Evolutionary conservation across 768 basidiomycete genomes (phyloP).

Genomic region (Thelephora aurantiotincta): DNA sequence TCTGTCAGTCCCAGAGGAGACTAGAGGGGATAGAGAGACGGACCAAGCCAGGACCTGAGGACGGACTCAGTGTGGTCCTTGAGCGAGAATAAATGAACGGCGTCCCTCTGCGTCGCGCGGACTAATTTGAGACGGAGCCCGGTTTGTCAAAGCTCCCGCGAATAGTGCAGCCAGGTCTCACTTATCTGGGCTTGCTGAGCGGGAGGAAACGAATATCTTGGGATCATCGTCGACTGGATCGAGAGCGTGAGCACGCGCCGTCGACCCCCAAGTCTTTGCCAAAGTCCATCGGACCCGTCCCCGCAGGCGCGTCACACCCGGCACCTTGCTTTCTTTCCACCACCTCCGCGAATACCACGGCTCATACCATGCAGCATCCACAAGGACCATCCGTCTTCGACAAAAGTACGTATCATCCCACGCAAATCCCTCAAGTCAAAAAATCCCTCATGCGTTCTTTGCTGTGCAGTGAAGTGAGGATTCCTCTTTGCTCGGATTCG

Average conservation of each 20-base stretch:
- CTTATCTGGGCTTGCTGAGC: conserved; percentile 84
- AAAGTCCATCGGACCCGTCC: background rate
- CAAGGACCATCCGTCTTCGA: conserved; percentile 60
- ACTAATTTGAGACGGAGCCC: conserved; percentile 29
- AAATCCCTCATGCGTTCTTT: background rate
- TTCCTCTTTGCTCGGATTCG: background rate
- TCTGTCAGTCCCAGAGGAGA: conserved; percentile 5
- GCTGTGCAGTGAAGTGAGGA: conserved; percentile 16
- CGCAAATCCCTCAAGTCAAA: conserved; percentile 10
- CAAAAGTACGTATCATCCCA: conserved; percentile 36
- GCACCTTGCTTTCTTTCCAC: conserved; percentile 1
- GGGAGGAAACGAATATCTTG: conserved; percentile 35
- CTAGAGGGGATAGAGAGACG: conserved; percentile 8
- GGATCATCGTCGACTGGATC: conserved; percentile 7
- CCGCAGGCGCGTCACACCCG: too few species aligned
- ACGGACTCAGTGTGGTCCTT: conserved; percentile 66
- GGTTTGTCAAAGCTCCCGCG: conserved; percentile 5
- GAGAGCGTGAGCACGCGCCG: conserved; percentile 6
- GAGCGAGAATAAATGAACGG: conserved; percentile 62
- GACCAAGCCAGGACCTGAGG: conserved; percentile 68
- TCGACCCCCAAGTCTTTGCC: background rate
- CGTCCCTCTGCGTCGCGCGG: conserved; percentile 72
- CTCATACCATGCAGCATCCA: conserved; percentile 19
- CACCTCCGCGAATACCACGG: conserved; percentile 3
- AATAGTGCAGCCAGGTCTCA: conserved; percentile 23